These are phyloP conservation scores for Bassia scoparia DNA, from an alignment of 148 eudicot genomes.

Conservation along the genomic window DNA sequence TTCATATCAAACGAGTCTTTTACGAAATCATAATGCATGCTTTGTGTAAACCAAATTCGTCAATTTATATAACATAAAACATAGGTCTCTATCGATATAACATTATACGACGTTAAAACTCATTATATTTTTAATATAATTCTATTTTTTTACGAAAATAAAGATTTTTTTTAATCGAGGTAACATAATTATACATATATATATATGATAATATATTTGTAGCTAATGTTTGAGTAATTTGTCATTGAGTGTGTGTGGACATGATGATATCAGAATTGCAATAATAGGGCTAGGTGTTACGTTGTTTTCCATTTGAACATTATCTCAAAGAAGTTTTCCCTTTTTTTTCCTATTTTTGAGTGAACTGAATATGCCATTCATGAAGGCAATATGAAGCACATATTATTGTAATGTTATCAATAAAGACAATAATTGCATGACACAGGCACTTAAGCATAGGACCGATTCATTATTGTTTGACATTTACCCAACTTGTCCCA, in stretches of 20 bases:
- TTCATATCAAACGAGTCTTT: no score
- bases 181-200: no score
- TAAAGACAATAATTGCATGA: neutral
- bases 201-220: no score
- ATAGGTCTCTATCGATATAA: no score
- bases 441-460: no score
- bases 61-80: no score
- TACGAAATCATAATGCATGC: no score
- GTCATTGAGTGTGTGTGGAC: constrained; percentile 16
- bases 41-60: no score
- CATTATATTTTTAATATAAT: no score
- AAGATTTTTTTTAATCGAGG: no score
- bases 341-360: neutral
- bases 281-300: constrained; percentile 19
- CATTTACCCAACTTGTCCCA: neutral
- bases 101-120: no score
- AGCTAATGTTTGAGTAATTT: neutral
- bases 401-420: neutral
- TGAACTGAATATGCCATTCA: neutral
- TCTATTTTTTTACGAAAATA: no score
- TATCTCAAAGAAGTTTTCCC: neutral
- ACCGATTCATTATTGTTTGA: neutral
- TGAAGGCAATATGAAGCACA: neutral
- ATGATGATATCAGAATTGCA: constrained; percentile 25
- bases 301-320: constrained; percentile 27